Conservation (phyloP, 257 asterid species). For the Asclepias syriaca region DNA sequence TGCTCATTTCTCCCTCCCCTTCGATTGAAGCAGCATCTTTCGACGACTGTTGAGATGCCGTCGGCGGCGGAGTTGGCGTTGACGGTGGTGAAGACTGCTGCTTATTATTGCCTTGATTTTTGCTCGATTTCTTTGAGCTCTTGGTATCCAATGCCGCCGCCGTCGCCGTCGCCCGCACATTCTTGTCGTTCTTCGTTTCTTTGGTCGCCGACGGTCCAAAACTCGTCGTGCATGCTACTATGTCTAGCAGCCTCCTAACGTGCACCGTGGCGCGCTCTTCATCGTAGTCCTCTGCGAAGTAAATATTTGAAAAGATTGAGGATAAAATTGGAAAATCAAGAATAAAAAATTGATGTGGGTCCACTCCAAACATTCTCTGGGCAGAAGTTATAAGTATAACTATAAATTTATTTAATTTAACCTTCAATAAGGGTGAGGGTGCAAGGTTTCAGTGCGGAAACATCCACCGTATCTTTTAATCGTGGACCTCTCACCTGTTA, state of each 20-base stretch:
- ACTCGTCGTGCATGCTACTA: slow-evolving; percentile 78
- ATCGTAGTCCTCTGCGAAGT: slow-evolving; percentile 73
- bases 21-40: slow-evolving; percentile 39
- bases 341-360: too few species aligned
- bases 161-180: slow-evolving; percentile 33
- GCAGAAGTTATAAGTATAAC: too few species aligned
- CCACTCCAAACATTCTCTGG: too few species aligned
- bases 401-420: slow-evolving; percentile 14
- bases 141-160: slow-evolving; percentile 40
- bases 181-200: slow-evolving; percentile 35
- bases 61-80: slow-evolving; percentile 29
- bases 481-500: slow-evolving; percentile 77
- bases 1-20: slow-evolving; percentile 78
- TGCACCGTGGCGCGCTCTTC: slow-evolving; percentile 85
- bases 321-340: slow-evolving; percentile 20
- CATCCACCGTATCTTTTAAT: slow-evolving; percentile 84
- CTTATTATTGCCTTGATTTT: slow-evolving; percentile 35
- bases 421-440: slow-evolving; percentile 84
- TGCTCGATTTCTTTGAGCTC: slow-evolving; percentile 50
- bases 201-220: slow-evolving; percentile 72
- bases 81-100: slow-evolving; percentile 51
- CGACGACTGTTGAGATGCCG: slow-evolving; percentile 13
- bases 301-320: slow-evolving; percentile 13
- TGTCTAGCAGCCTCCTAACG: slow-evolving; percentile 71
- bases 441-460: slow-evolving; percentile 90